Evolutionary conservation across 2,329 filamentous ascomycete species (phyloP).

Genomic region (Helotiales sp.): DNA sequence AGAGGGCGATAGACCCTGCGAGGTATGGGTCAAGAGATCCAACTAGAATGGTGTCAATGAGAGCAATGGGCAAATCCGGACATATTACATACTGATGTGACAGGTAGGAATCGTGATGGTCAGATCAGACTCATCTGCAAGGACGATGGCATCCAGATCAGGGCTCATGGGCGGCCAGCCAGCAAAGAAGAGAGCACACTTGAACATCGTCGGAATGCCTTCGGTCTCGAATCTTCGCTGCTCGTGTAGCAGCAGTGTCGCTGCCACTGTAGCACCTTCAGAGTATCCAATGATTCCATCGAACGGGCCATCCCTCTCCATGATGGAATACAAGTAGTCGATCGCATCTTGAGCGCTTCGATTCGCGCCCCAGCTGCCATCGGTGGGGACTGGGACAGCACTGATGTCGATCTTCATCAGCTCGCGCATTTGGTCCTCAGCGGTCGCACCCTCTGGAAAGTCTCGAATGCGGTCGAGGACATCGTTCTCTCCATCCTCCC

Average conservation of each 20-base stretch:
- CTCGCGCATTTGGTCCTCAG: conserved; percentile 32
- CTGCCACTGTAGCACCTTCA: conserved; percentile 58
- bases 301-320: conserved; percentile 47
- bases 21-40: conserved; percentile 62
- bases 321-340: conserved; percentile 41
- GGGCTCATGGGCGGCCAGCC: conserved; percentile 56
- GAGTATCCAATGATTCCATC: conserved; percentile 61
- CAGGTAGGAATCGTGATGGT: conserved; percentile 54
- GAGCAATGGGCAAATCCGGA: not conserved
- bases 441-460: conserved; percentile 29
- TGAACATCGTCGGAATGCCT: conserved; percentile 35
- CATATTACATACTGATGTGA: conserved; percentile 49
- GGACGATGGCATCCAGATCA: conserved; percentile 44
- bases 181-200: conserved; percentile 51
- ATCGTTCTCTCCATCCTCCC: conserved; percentile 25
- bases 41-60: conserved; percentile 35
- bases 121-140: conserved; percentile 52
- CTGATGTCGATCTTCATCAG: conserved; percentile 22
- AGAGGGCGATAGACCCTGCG: conserved; percentile 61
- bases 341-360: conserved; percentile 29
- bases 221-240: conserved; percentile 38
- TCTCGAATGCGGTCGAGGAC: conserved; percentile 32
- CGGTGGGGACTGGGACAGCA: conserved; percentile 12
- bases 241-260: conserved; percentile 54
- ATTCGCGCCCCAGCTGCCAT: conserved; percentile 12